phyloP scores from a whole-genome alignment of 1,139 yeast genomes.

The Pneumocystis sp. region DNA sequence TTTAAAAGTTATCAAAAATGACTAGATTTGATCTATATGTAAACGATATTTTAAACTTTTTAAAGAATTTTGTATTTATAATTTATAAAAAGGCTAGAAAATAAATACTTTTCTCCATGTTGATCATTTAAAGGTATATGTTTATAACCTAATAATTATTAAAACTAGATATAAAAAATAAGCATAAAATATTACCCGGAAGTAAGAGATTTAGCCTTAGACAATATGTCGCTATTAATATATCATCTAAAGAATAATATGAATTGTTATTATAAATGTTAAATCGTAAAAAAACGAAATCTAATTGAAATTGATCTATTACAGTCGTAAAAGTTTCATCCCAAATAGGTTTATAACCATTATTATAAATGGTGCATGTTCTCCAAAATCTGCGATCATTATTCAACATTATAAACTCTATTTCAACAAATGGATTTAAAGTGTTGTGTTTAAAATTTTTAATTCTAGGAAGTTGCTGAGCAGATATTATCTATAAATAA shows the following conservation, averaged over 20 bases:
- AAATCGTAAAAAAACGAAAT: conserved; percentile 40
- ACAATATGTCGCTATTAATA: conserved; percentile 44
- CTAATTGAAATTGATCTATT: conserved; percentile 19
- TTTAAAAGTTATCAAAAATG: too few relatives aligned
- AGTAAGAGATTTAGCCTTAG: conserved; percentile 30
- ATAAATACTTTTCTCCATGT: conserved; percentile 66
- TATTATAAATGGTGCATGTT: conserved; percentile 25
- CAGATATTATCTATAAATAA: conserved; percentile 43
- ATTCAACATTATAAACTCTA: conserved; percentile 38
- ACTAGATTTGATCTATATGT: too few relatives aligned
- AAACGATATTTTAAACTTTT: not conserved
- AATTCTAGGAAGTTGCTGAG: conserved; percentile 44
- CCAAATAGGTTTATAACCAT: conserved; percentile 86
- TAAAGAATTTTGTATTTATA: not conserved
- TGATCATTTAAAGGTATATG: conserved; percentile 59
- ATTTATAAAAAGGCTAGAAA: conserved; percentile 57
- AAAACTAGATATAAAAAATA: conserved; percentile 2
- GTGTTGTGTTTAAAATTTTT: too few relatives aligned
- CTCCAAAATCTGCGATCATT: conserved; percentile 16
- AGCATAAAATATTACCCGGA: not conserved
- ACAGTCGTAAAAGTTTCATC: conserved; percentile 26
- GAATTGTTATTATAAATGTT: conserved; percentile 31
- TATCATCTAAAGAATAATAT: conserved; percentile 22
- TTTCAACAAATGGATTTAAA: conserved; percentile 16
- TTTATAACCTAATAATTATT: conserved; percentile 42